Percentiles rank a stretch among this genome's conserved stretches.
phyloP scores from a whole-genome alignment of 2,329 filamentous ascomycete genomes.

The Rugonectria rugulosa region DNA sequence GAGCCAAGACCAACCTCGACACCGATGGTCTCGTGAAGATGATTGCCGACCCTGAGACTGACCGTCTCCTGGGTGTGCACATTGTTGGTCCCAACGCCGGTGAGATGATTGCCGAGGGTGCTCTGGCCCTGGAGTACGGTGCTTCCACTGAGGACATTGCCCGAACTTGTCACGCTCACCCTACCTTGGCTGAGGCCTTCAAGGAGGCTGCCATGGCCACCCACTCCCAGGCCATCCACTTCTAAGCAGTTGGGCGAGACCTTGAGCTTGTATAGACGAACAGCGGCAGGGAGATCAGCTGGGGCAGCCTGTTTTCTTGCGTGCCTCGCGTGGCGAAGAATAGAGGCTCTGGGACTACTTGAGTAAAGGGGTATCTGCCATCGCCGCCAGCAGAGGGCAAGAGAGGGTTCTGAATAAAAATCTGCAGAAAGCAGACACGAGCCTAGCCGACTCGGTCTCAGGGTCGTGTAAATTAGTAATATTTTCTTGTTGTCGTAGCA shows the following conservation, averaged over 20 bases:
- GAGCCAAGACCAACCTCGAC: slow-evolving; percentile 98
- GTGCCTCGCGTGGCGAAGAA: slow-evolving; percentile 25
- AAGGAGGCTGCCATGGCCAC: slow-evolving; percentile 99
- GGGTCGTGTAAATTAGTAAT: slow-evolving; percentile 43
- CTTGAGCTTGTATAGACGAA: slow-evolving; percentile 23
- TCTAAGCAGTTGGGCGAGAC: slow-evolving; percentile 58
- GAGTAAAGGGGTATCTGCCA: slow-evolving; percentile 25
- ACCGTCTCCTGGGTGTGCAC: slow-evolving; percentile 93
- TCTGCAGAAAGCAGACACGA: slow-evolving; percentile 32
- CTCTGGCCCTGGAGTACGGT: slow-evolving; percentile 94
- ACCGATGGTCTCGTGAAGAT: slow-evolving; percentile 98
- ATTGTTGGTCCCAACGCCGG: slow-evolving; percentile 96
- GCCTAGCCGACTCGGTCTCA: slow-evolving; percentile 35
- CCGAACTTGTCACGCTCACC: slow-evolving; percentile 95
- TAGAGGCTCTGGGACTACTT: slow-evolving; percentile 25
- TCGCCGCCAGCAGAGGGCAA: slow-evolving; percentile 30
- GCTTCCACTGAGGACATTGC: slow-evolving; percentile 94
- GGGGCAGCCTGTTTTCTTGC: slow-evolving; percentile 24
- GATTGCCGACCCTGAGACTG: slow-evolving; percentile 93
- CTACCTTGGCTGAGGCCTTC: slow-evolving; percentile 95
- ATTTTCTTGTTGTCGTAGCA: slow-evolving; percentile 40
- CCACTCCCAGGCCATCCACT: slow-evolving; percentile 95
- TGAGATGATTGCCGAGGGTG: slow-evolving; percentile 99
- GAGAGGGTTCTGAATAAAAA: slow-evolving; percentile 30
- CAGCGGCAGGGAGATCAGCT: slow-evolving; percentile 3